Percentiles rank a stretch among this genome's conserved stretches.
These are phyloP conservation scores for Ganoderma leucocontextum DNA, from an alignment of 1,284 basidiomycete species.

Conservation along the genomic window DNA sequence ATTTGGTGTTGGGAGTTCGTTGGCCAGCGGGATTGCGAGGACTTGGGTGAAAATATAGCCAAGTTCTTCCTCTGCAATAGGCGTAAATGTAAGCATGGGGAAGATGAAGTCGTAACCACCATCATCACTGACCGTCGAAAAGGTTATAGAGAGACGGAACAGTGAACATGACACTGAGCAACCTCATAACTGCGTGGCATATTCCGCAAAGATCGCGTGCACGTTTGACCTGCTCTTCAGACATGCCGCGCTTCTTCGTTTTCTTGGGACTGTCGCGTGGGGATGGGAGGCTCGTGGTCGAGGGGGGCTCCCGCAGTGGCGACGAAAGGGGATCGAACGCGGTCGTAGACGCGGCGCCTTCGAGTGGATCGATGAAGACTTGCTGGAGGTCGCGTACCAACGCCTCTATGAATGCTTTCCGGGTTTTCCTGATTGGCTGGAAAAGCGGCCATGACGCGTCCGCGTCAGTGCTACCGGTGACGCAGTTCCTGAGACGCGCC, in stretches of 20 bases:
- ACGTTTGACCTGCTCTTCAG: conserved; percentile 76
- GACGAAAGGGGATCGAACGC: conserved; percentile 32
- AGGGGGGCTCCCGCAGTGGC: conserved; percentile 37
- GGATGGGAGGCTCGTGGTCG: conserved; percentile 52
- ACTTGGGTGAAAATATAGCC: conserved; percentile 64
- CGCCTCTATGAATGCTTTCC: conserved; percentile 56
- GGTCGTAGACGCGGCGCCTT: conserved; percentile 32
- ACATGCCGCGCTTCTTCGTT: conserved; percentile 65
- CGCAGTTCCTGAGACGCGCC: conserved; percentile 63
- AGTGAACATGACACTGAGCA: conserved; percentile 67
- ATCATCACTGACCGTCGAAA: conserved; percentile 63
- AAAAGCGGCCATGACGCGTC: conserved; percentile 76
- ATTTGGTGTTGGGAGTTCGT: conserved; percentile 76
- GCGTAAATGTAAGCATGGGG: neutral
- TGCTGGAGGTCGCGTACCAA: conserved; percentile 70
- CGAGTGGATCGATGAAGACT: conserved; percentile 65
- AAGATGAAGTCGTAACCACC: neutral
- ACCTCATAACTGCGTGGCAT: conserved; percentile 69
- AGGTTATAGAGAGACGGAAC: conserved; percentile 62
- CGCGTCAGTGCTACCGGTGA: conserved; percentile 56
- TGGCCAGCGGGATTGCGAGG: conserved; percentile 73
- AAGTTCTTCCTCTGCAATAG: conserved; percentile 61
- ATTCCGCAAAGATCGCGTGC: conserved; percentile 79
- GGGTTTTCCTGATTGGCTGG: conserved; percentile 66
- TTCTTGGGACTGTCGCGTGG: conserved; percentile 63